phyloP scores from a whole-genome alignment of 352 stramenopile genomes.

The Phytophthora sojae region DNA sequence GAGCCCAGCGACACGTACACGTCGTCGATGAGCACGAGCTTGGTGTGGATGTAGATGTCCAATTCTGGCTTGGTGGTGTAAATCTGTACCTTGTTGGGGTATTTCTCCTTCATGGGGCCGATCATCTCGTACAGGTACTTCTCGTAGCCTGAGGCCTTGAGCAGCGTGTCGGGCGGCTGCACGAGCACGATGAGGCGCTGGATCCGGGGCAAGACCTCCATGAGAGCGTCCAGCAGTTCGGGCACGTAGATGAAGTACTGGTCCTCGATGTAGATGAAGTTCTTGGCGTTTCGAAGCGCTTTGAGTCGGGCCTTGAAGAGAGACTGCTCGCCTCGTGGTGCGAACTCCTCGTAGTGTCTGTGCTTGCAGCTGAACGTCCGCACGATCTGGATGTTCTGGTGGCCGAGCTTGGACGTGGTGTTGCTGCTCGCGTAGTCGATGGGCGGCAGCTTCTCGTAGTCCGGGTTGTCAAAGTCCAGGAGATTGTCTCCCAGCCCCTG shows the following conservation, averaged over 20 bases:
- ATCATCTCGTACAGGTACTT: slow-evolving; percentile 78
- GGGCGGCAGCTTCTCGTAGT: slow-evolving; percentile 22
- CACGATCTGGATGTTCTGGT: slow-evolving; percentile 52
- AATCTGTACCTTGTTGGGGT: slow-evolving; percentile 48
- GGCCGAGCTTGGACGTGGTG: slow-evolving; percentile 14
- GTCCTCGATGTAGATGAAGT: slow-evolving; percentile 43
- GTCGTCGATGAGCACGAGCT: slow-evolving; percentile 83
- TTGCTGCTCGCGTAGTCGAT: slow-evolving; percentile 23
- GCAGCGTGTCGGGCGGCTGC: slow-evolving; percentile 29
- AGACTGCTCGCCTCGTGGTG: slow-evolving; percentile 56
- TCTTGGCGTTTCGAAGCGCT: slow-evolving; percentile 52
- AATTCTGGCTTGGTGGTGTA: slow-evolving; percentile 68
- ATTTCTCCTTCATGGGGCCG: slow-evolving; percentile 52
- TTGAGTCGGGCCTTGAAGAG: slow-evolving; percentile 51
- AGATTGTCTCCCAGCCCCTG: slow-evolving; percentile 41
- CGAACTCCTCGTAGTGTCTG: slow-evolving; percentile 65
- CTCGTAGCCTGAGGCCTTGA: slow-evolving; percentile 50
- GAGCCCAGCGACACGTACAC: slow-evolving; percentile 86
- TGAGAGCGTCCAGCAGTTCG: slow-evolving; percentile 47
- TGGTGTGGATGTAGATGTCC: slow-evolving; percentile 70
- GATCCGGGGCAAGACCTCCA: slow-evolving; percentile 40
- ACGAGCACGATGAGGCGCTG: slow-evolving; percentile 61
- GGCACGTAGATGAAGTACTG: slow-evolving; percentile 52
- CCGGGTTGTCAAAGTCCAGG: slow-evolving; percentile 56
- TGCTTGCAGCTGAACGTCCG: slow-evolving; percentile 66